Evolutionary conservation across 768 basidiomycete species (phyloP), one percentile per base, ranked within the genome.

Genomic region (Mycena epipterygia): DNA sequence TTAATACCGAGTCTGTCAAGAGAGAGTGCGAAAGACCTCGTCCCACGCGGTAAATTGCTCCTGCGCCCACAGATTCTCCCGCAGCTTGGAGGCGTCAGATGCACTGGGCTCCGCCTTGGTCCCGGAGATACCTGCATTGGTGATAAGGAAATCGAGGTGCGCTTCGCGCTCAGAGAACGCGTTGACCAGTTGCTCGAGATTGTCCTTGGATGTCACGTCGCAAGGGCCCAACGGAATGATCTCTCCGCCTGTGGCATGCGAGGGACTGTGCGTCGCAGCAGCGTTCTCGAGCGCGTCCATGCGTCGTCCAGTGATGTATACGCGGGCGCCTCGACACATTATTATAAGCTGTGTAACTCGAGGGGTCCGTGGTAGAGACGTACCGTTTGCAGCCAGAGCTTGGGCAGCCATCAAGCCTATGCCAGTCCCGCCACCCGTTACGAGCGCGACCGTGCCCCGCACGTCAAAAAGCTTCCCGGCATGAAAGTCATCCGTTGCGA

Each of bases 61-160:
- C n/a, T n/a, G n/a, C n/a, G n/a, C n/a, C n/a, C n/a, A 74, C 19
- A 81, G 73, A 58, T 80, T 75, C 64, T 80, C 75, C 30, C 79
- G 71, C 42, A 74, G 75, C 25, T 79, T 78, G 19, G 78, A 74
- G 27, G 61, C 70, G 14, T 60, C 58, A 32, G 74, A 51, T 44
- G 73, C 35, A 37, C 14, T 48, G 4, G 69, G 52, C 12, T 76
- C 74, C 6, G 66, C 67, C 19, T 64, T 44, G 37, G 76, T 77
- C 42, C 76, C 75, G 5, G 61, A 33, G 39, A 65, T 56, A 17
- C 64, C 64, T 0, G 64, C 64, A 42, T 65, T 65, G 23, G 56
- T 65, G 30, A 65, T 42, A 1, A 65, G 32, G 32, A 65, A 56
- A 17, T 29, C 41, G 55, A 57, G 53, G 53, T 23, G 52, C 17